phyloP scores from a whole-genome alignment of 1,139 yeast species.

The Debaryomycetaceae sp. region DNA sequence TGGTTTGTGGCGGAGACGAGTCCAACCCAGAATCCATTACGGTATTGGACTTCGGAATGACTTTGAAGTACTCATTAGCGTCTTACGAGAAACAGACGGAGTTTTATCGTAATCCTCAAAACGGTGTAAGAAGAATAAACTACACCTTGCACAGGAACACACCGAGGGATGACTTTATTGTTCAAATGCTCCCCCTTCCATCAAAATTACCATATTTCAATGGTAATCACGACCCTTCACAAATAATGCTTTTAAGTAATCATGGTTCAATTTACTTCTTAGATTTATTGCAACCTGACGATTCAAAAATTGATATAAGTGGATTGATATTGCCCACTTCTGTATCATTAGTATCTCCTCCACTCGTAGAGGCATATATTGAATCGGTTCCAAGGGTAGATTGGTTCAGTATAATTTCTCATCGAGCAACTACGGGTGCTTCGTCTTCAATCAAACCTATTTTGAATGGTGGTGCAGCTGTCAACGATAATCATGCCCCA shows the following conservation, averaged over 20 bases:
- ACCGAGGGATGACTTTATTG: constrained; percentile 21
- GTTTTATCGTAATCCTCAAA: constrained; percentile 65
- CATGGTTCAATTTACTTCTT: constrained; percentile 46
- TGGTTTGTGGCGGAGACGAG: constrained; percentile 68
- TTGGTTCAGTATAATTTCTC: constrained; percentile 71
- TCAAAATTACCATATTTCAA: constrained; percentile 55
- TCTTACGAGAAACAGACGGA: constrained; percentile 80
- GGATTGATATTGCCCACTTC: constrained; percentile 76
- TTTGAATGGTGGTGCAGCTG: constrained; percentile 78
- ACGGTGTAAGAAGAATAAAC: constrained; percentile 32
- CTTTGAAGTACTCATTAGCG: constrained; percentile 75
- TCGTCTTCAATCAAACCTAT: constrained; percentile 38
- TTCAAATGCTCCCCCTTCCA: constrained; percentile 29
- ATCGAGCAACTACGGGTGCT: constrained; percentile 32
- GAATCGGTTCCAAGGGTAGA: constrained; percentile 57
- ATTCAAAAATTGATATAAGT: constrained; percentile 9
- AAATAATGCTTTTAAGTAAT: constrained; percentile 54
- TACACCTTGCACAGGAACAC: constrained; percentile 13
- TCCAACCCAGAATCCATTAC: constrained; percentile 54
- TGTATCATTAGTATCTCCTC: constrained; percentile 73
- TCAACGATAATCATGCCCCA: constrained; percentile 27
- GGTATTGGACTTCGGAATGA: constrained; percentile 73
- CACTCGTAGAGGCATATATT: constrained; percentile 55
- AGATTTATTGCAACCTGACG: not conserved
- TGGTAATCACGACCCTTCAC: constrained; percentile 67